Conservation (phyloP, 2,329 filamentous ascomycete species). For the Ophiosphaerella korrae region DNA sequence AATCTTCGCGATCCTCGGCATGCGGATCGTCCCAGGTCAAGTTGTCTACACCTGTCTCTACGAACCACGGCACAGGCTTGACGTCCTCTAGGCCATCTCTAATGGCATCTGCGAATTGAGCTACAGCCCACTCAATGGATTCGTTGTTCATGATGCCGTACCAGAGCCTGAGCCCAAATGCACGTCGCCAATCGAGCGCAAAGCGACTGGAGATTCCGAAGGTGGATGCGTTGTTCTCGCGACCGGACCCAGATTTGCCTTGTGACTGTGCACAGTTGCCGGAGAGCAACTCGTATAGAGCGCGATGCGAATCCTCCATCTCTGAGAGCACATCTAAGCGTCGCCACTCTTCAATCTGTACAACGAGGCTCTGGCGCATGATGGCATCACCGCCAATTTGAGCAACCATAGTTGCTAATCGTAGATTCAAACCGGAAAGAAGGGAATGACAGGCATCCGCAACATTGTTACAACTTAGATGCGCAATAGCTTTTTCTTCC, state of each 20-base stretch:
- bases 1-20: conserved; percentile 68
- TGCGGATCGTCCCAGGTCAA: conserved; percentile 66
- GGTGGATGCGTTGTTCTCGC: conserved; percentile 79
- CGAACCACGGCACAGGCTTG: conserved; percentile 73
- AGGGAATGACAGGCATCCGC: conserved; percentile 83
- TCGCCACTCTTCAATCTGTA: conserved; percentile 84
- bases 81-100: conserved; percentile 70
- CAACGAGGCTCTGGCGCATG: conserved; percentile 74
- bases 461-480: conserved; percentile 78
- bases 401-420: conserved; percentile 81
- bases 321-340: conserved; percentile 84
- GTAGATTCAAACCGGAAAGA: conserved; percentile 75
- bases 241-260: conserved; percentile 72
- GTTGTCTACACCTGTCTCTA: conserved; percentile 60
- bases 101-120: conserved; percentile 75
- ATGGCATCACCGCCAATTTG: conserved; percentile 77
- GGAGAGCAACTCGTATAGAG: conserved; percentile 85
- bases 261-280: conserved; percentile 86
- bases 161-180: conserved; percentile 90
- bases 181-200: conserved; percentile 87
- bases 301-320: conserved; percentile 80
- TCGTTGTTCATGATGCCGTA: conserved; percentile 75
- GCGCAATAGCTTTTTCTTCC: conserved; percentile 84
- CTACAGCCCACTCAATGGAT: conserved; percentile 73
- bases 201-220: conserved; percentile 87